These are phyloP conservation scores for Penicillium goetzii DNA, from an alignment of 495 filamentous ascomycete species.

Conservation along the genomic window DNA sequence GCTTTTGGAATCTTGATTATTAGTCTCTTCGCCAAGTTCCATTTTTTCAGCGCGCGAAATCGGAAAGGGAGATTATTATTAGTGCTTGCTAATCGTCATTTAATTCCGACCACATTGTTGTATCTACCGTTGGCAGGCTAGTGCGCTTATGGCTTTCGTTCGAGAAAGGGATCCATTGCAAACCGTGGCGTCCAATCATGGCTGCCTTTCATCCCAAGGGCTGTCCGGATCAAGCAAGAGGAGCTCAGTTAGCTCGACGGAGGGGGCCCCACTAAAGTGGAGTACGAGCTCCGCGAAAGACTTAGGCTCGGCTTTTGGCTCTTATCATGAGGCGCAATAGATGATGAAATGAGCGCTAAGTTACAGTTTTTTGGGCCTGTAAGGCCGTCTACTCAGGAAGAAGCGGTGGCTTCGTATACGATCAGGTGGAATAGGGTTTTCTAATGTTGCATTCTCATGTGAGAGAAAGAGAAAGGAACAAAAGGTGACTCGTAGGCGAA, in stretches of 20 bases:
- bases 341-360: neutral
- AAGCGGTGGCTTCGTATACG: conserved; percentile 3
- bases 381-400: neutral
- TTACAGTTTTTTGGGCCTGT: neutral
- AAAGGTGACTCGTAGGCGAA: conserved; percentile 2
- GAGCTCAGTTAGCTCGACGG: neutral
- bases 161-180: neutral
- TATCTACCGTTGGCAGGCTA: conserved; percentile 1
- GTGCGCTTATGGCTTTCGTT: neutral
- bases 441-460: neutral
- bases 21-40: neutral
- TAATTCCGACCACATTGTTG: neutral
- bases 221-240: conserved; percentile 10
- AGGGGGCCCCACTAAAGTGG: neutral
- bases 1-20: neutral
- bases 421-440: neutral
- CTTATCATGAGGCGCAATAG: conserved; percentile 4
- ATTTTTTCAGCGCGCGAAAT: neutral
- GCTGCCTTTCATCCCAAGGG: neutral
- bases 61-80: neutral
- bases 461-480: neutral
- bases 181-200: neutral
- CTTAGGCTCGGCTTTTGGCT: conserved; percentile 9
- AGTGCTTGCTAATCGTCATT: conserved; percentile 8
- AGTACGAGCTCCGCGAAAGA: neutral